Evolutionary conservation across 257 asterid genomes (phyloP), one percentile per base, ranked within the genome.

Genomic region (Penstemon eatonii): DNA sequence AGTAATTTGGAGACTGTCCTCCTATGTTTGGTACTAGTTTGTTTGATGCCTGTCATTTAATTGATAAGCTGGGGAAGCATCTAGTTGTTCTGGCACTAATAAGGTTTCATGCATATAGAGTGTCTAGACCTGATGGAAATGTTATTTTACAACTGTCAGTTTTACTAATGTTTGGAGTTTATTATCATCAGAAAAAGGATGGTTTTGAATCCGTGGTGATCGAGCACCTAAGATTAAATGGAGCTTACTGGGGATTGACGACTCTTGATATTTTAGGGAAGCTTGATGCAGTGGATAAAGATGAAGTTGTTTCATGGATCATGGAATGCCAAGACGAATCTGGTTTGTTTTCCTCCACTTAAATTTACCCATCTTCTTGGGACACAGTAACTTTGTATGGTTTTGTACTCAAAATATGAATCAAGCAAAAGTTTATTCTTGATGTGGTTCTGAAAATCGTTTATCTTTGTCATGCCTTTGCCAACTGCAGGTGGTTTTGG

Each of bases 211-310:
- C 99, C 11, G 90, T 87, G 80, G 86, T 85, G 63, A 90, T 87
- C 96, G 96, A 93, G 79, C 99, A 93, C 85, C 74, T 93, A 46
- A 75, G 99, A 43, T 15, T 93, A 46, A 90, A 87, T 73, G 99
- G 99, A 37, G 96, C 96, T 45, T 93, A 93, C 65, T 93, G 99
- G 99, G 99, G 97, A 67, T 86, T 93, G 83, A 81, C 96, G 25
- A 78, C 99, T 60, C 95, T 93, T 72, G 97, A 90, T 80, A 73
- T 93, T 25, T 69, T 83, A 58, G 96, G 95, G 60, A 89, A 84
- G 89, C 90, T 94, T 67, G 72, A 78, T 67, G 78, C 75, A 0
- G 97, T 89, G 44, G 96, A 94, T 71, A 84, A 82, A 83, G 86
- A 87, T 52, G 93, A 94, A 70, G 86, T 90, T 76, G 71, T 87